phyloP scores from a whole-genome alignment of 495 filamentous ascomycete species.

The Durotheca rogersii region DNA sequence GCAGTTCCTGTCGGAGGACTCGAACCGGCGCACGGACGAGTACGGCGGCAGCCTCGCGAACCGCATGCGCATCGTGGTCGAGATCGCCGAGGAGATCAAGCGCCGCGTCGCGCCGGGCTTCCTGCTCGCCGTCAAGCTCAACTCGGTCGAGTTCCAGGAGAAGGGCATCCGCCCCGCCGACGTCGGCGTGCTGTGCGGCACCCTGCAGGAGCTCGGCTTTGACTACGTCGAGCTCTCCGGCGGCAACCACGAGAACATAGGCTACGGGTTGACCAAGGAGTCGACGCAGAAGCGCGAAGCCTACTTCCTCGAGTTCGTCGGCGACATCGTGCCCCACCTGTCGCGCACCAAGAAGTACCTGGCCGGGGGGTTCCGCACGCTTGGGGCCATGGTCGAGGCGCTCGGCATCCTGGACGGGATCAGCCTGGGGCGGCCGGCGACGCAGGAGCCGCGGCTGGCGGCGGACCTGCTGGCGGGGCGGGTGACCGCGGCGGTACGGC shows the following conservation, averaged over 20 bases:
- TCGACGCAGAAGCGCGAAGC: slow-evolving; percentile 57
- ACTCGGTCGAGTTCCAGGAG: slow-evolving; percentile 62
- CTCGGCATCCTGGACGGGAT: slow-evolving; percentile 60
- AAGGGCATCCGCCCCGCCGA: slow-evolving; percentile 56
- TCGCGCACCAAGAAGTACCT: slow-evolving; percentile 54
- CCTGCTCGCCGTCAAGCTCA: slow-evolving; percentile 63
- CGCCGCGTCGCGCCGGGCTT: slow-evolving; percentile 46
- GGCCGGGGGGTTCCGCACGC: slow-evolving; percentile 59
- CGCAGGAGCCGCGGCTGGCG: slow-evolving; percentile 43
- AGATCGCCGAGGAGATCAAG: slow-evolving; percentile 52
- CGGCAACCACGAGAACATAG: slow-evolving; percentile 57
- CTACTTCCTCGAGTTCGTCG: slow-evolving; percentile 64
- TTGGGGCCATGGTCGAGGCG: slow-evolving; percentile 41
- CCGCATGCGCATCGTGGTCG: slow-evolving; percentile 54
- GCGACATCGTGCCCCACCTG: slow-evolving; percentile 53
- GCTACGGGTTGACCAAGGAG: slow-evolving; percentile 52
- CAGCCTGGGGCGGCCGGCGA: slow-evolving; percentile 50
- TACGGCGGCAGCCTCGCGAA: slow-evolving; percentile 61
- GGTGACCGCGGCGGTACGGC: slow-evolving; percentile 49
- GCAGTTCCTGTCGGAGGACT: slow-evolving; percentile 59
- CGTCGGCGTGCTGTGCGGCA: slow-evolving; percentile 50
- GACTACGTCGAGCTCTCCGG: slow-evolving; percentile 66
- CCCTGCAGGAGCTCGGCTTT: slow-evolving; percentile 53
- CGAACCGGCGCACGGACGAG: slow-evolving; percentile 60
- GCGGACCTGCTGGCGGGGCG: slow-evolving; percentile 51